Evolutionary conservation across 768 basidiomycete genomes (phyloP).

Genomic region (Kwoniella dendrophila): DNA sequence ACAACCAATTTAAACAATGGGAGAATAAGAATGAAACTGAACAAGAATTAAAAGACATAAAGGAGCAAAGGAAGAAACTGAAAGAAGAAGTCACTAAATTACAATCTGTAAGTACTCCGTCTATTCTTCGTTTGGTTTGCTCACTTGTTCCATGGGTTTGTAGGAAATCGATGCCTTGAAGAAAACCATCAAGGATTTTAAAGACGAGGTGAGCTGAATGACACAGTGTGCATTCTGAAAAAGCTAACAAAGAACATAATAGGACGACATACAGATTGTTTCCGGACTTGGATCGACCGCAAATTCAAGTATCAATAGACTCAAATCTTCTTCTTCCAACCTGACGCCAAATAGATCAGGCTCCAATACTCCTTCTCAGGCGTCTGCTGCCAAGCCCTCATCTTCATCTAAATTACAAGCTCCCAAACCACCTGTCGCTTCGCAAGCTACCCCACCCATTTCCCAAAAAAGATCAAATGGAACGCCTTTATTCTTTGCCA

Average conservation of each 20-base stretch:
- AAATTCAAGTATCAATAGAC: background rate
- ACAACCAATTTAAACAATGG: constrained; percentile 15
- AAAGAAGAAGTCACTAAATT: constrained; percentile 4
- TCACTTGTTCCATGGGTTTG: no score
- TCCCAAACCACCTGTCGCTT: background rate
- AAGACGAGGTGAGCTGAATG: background rate
- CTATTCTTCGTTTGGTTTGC: background rate
- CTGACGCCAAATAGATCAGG: background rate
- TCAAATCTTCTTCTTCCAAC: background rate
- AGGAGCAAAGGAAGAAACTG: constrained; percentile 16
- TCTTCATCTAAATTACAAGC: background rate
- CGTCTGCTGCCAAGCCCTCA: background rate
- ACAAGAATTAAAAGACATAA: constrained; percentile 1
- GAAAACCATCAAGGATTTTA: background rate
- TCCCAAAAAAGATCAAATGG: background rate
- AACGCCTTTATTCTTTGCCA: constrained; percentile 19
- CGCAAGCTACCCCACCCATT: background rate
- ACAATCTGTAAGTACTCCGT: constrained; percentile 7
- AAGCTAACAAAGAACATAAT: background rate
- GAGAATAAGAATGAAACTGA: constrained; percentile 3
- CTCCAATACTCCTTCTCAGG: background rate
- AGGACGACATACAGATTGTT: background rate
- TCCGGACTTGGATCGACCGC: background rate
- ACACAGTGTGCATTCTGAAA: background rate
- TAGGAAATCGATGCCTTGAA: background rate